Evolutionary conservation across 352 stramenopile species (phyloP), one percentile per base, ranked within the genome.

Genomic region (Bremia lactucae): DNA sequence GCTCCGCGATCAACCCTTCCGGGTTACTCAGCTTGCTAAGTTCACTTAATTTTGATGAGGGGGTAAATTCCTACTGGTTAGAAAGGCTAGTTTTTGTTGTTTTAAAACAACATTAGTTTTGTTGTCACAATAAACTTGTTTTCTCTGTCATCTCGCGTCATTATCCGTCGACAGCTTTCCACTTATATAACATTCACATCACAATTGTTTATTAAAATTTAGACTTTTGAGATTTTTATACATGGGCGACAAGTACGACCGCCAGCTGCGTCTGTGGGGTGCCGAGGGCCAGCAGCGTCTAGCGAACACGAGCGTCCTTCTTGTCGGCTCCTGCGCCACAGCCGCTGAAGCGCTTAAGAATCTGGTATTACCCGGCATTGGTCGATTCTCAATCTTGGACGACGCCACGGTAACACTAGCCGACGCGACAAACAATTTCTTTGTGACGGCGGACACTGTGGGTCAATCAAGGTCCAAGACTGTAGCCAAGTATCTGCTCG

Each of bases 331-430:
- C 0, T 82, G 87, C 11, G 78, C 95, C 7, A 96, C 87, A 3
- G 95, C 90, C 9, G 95, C 94, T 1, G 95, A 99, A 72, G 96
- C 92, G 20, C 72, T 98, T 37, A 99, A 99, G 74, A 99, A 99
- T 72, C 66, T 99, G 16, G 87, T 97, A 39, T 65, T 97, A 20
- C 87, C 87, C 11, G 75, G 87, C 14, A 63, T 95, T 13, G 68
- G 87, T 37, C 67, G 65, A 22, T 97, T 99, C 58, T 93, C 86
- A 19, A 81, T 98, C 13, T 47, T 98, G 6, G 96, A 99, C 73
- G 89, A 94, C 41, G 60, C 63, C 18, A 42, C 31, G 1, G 86
- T 96, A 37, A 62, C 65, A 5, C 58, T 80, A 23, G 61, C 65
- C 11, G 83, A 97, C 49, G 49, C 75, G 28, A 81, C 77, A 47